Conservation (phyloP, 768 basidiomycete genomes). For the Suillus subluteus region DNA sequence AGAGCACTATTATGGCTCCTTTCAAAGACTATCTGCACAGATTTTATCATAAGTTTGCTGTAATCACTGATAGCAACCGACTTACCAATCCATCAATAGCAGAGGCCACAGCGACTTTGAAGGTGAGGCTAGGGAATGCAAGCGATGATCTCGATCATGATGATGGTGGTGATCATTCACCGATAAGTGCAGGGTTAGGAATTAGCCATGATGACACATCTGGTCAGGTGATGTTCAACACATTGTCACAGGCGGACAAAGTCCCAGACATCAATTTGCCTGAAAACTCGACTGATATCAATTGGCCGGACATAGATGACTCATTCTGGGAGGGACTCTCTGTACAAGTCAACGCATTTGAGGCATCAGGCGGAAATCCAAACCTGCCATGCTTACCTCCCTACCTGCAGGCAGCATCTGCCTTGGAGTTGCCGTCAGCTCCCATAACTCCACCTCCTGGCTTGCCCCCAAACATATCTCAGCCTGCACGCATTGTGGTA, state of each 20-base stretch:
- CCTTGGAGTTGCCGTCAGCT: neutral
- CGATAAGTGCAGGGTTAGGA: neutral
- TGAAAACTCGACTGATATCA: neutral
- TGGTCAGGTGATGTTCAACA: neutral
- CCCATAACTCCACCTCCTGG: too few relatives aligned
- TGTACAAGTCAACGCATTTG: neutral
- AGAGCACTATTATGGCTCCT: neutral
- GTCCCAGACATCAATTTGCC: neutral
- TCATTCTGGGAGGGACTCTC: slow-evolving; percentile 1
- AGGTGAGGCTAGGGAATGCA: neutral
- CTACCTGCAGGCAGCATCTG: neutral
- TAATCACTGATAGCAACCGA: neutral
- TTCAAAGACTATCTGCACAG: neutral
- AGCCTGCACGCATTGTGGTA: too few relatives aligned
- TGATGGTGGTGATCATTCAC: neutral
- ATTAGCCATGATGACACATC: neutral
- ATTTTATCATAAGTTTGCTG: neutral
- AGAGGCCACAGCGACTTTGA: slow-evolving; percentile 1
- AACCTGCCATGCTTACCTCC: neutral
- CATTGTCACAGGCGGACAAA: neutral
- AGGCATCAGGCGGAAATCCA: neutral
- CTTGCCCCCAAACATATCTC: too few relatives aligned
- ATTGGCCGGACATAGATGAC: neutral
- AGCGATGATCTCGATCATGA: neutral
- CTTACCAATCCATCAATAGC: neutral